Evolutionary conservation across 805 yeast genomes (phyloP).

Genomic region (Jamesozyma lodderae): DNA sequence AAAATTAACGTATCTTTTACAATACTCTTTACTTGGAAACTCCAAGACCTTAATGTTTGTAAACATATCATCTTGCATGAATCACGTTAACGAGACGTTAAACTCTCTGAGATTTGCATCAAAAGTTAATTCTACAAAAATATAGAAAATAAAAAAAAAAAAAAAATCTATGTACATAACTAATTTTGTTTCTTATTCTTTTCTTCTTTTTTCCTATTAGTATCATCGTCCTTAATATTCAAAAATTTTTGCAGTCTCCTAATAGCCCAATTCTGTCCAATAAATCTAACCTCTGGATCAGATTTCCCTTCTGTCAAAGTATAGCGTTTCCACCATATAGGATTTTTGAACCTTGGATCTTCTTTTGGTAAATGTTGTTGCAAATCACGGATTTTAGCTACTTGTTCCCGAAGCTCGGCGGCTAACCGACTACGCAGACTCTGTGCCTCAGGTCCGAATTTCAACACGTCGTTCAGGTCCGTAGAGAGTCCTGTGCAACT

Average conservation of each 20-base stretch:
- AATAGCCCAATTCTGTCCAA: slow-evolving; percentile 80
- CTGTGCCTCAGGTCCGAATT: slow-evolving; percentile 54
- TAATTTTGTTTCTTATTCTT: background rate
- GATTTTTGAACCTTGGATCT: slow-evolving; percentile 58
- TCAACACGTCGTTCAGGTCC: slow-evolving; percentile 55
- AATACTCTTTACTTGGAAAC: slow-evolving; percentile 73
- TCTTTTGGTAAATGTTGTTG: slow-evolving; percentile 44
- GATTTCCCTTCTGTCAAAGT: slow-evolving; percentile 56
- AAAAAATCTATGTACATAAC: no score
- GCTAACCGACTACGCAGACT: slow-evolving; percentile 65
- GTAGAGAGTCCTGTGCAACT: slow-evolving; percentile 38
- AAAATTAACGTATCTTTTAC: slow-evolving; percentile 77
- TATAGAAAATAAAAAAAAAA: slow-evolving; percentile 8
- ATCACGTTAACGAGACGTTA: slow-evolving; percentile 65
- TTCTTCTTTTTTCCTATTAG: background rate
- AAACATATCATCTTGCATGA: slow-evolving; percentile 60
- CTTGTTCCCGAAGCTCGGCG: slow-evolving; percentile 52
- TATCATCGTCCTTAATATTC: background rate
- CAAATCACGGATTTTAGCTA: slow-evolving; percentile 38
- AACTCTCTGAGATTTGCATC: slow-evolving; percentile 86
- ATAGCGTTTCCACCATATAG: slow-evolving; percentile 65
- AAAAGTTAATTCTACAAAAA: slow-evolving; percentile 56
- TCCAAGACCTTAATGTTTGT: slow-evolving; percentile 93
- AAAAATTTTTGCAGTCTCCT: slow-evolving; percentile 47
- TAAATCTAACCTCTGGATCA: slow-evolving; percentile 59